Evolutionary conservation across 257 asterid species (phyloP).

Genomic region (Phtheirospermum japonicum): DNA sequence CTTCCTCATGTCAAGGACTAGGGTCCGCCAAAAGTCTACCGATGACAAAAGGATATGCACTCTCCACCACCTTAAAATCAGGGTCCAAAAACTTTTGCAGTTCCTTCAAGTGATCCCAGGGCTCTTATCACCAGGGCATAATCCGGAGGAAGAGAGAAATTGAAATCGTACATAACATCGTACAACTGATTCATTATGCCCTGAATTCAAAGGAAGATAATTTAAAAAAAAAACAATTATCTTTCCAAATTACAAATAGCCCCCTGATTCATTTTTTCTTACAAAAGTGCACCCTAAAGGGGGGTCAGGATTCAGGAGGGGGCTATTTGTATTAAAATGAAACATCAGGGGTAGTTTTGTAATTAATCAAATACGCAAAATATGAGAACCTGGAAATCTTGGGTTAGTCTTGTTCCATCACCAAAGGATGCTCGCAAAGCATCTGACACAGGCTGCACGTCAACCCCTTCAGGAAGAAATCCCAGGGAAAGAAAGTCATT

Average conservation of each 20-base stretch:
- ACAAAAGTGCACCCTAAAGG: background rate
- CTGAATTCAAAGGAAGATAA: constrained; percentile 41
- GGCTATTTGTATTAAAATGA: background rate
- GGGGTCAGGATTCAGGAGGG: background rate
- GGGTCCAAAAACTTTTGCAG: constrained; percentile 96
- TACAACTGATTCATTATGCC: constrained; percentile 86
- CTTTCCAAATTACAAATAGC: background rate
- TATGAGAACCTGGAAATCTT: constrained; percentile 82
- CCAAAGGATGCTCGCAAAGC: constrained; percentile 82
- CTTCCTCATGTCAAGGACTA: constrained; percentile 94
- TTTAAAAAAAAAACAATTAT: background rate
- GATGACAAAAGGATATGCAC: constrained; percentile 96
- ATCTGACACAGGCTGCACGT: constrained; percentile 75
- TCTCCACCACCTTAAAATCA: constrained; percentile 91
- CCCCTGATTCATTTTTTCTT: background rate
- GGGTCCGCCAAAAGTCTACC: constrained; percentile 90
- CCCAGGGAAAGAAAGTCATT: constrained; percentile 93
- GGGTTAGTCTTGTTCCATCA: constrained; percentile 73
- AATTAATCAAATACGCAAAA: background rate
- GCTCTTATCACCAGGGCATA: constrained; percentile 95
- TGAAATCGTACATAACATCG: constrained; percentile 85
- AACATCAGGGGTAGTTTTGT: background rate
- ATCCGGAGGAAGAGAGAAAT: constrained; percentile 98
- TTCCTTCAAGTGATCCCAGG: constrained; percentile 97
- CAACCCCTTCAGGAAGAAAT: constrained; percentile 86